Evolutionary conservation across 83 land plant genomes (phyloP).

Genomic region (Thuja plicata): DNA sequence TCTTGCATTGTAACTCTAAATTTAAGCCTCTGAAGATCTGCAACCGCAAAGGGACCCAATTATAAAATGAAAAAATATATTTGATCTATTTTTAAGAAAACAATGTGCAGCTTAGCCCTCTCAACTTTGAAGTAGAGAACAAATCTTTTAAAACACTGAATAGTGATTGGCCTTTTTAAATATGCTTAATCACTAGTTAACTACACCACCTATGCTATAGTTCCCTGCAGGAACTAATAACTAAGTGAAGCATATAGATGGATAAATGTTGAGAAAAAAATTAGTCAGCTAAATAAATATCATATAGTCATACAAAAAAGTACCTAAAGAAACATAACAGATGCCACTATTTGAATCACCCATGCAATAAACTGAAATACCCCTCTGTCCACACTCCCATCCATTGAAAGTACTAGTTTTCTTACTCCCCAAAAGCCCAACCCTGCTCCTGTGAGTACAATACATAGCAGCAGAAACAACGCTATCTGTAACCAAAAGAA

Average conservation of each 20-base stretch:
- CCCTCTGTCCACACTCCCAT: conserved; percentile 77
- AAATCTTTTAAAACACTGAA: too few species aligned
- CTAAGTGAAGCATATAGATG: background rate
- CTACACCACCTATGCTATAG: too few species aligned
- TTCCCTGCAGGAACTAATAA: too few species aligned
- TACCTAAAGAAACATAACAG: conserved; percentile 86
- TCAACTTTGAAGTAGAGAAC: too few species aligned
- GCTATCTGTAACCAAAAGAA: conserved; percentile 49
- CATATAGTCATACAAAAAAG: background rate
- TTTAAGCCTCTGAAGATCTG: too few species aligned
- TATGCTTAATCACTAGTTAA: too few species aligned
- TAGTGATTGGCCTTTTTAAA: too few species aligned
- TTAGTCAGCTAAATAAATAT: background rate
- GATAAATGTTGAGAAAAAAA: background rate
- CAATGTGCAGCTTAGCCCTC: too few species aligned
- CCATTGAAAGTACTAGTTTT: conserved; percentile 76
- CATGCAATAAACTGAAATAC: conserved; percentile 75
- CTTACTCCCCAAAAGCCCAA: conserved; percentile 93
- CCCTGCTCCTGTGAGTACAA: conserved; percentile 90
- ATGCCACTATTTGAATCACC: conserved; percentile 70
- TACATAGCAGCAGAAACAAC: conserved; percentile 49
- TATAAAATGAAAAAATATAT: too few species aligned
- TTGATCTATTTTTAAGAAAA: too few species aligned
- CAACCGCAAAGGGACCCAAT: too few species aligned
- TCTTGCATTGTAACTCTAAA: too few species aligned